Evolutionary conservation across 495 filamentous ascomycete species (phyloP).

Genomic region (Corynascus novoguineensis): DNA sequence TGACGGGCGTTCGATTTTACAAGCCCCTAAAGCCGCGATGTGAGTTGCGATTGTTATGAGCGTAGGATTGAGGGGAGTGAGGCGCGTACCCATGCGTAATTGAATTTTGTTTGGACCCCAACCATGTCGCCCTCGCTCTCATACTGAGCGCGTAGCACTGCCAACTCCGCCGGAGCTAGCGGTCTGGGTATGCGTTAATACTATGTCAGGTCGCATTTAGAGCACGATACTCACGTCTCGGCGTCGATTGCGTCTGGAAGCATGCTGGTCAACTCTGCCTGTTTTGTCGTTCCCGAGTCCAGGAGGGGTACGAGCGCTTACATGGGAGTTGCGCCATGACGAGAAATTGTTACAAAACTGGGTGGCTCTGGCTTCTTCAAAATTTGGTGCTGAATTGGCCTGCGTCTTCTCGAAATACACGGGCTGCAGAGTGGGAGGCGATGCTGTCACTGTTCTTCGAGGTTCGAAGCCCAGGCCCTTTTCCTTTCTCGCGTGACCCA

Average conservation of each 20-base stretch:
- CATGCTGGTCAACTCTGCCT: slow-evolving; percentile 12
- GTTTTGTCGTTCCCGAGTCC: not conserved
- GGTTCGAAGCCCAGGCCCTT: slow-evolving; percentile 23
- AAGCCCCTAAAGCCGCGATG: slow-evolving; percentile 56
- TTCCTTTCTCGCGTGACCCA: slow-evolving; percentile 2
- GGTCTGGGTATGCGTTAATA: slow-evolving; percentile 51
- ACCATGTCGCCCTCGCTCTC: slow-evolving; percentile 96
- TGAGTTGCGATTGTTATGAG: not conserved
- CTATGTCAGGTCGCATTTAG: not conserved
- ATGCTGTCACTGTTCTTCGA: not conserved
- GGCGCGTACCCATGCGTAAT: slow-evolving; percentile 90
- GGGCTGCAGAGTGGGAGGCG: not conserved
- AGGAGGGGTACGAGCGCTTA: slow-evolving; percentile 39
- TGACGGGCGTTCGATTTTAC: slow-evolving; percentile 80
- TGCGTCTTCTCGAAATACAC: not conserved
- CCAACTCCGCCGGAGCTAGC: slow-evolving; percentile 80
- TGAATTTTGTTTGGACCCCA: slow-evolving; percentile 97
- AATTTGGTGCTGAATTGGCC: not conserved
- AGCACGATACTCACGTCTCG: slow-evolving; percentile 63
- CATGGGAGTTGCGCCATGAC: slow-evolving; percentile 68
- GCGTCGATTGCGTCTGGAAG: slow-evolving; percentile 87
- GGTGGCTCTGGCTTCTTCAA: not conserved
- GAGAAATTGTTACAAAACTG: not conserved
- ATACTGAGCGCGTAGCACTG: slow-evolving; percentile 87
- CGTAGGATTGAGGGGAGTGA: not conserved